Evolutionary conservation across 768 basidiomycete genomes (phyloP), one percentile per base, ranked within the genome.

Genomic region (Naganishia friedmannii): DNA sequence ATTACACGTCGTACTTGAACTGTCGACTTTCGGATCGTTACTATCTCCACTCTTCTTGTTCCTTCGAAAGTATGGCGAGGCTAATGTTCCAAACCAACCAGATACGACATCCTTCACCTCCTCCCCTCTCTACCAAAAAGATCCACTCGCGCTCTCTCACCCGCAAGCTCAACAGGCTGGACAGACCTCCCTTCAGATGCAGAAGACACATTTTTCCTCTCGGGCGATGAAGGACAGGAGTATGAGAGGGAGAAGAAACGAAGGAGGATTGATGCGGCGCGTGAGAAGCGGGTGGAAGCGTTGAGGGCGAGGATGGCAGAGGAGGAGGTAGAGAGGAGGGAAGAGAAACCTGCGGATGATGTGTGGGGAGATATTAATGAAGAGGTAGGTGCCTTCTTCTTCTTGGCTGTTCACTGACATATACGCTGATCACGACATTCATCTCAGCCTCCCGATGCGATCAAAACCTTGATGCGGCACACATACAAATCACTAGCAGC

Each of bases 171-270:
- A 29, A 71, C 74, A 3, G 90, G 89, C 9, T 93, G 91, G 91
- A 89, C 88, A 0, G 89, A 92, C 78, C 85, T 93, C 2, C 88
- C 91, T 5, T 92, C 92, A 0, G 92, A 93, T 75, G 78, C 87
- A 5, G 92, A 93, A 82, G 92, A 94, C 73, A 89, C 86, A 0
- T 94, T 92, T 80, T 90, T 90, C 82, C 85, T 93, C 71, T 84
- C 87, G 0, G 85, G 85, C 0, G 83, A 84, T 7, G 76, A 77
- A 46, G 92, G 93, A 73, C 87, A 87, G 17, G 89, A 89, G 70
- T 88, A 87, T 71, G 84, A 83, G 45, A 84, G 87, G 28, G 86
- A 88, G 46, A 91, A 92, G 78, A 87, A 89, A 48, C 83, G 88
- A 29, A 83, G 84, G 17, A 73, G 87, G 39, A 82, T 91, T 48